Base-by-base conservation (phyloP, 2,329 filamentous ascomycete species). In the Hymenoscyphus salicellus region DNA sequence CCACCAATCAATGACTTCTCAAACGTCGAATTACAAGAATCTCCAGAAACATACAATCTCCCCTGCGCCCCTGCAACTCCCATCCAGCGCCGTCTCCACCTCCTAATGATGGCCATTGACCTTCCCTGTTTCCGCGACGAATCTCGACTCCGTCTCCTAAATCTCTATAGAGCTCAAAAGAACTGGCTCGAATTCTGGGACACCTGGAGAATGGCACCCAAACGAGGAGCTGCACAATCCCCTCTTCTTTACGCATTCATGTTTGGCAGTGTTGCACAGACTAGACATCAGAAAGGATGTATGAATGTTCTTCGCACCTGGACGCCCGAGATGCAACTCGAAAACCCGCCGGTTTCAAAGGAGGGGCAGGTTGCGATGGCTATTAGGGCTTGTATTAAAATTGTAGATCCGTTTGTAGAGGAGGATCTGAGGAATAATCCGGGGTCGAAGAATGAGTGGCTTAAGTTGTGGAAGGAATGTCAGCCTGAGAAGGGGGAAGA, bases 141-240 rank as follows among this genome's bases (percentile, higher is more conserved):
- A 3, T 74, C 78, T 58, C 73, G 79, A 10, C 72, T 77, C 55
- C 75, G 75, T 20, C 75, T 86, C 41, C 76, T 86, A 76, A 69
- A 74, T 2, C 77, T 79, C 1, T 83, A 86, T 67, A 79, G 83
- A 5, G 68, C 70, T 23, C 79, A 79, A 65, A 71, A 73, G 20
- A 77, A 86, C 68, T 88, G 85, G 81, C 74, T 80, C 17, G 77
- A 78, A 5, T 86, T 90, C 71, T 89, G 86, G 86, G 79, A 84
- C 23, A 72, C 81, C 10, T 91, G 88, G 80, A 81, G 82, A 62
- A 79, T 81, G 63, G 81, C 85, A 3, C 77, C 86, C 16, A 79
- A 82, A 49, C 81, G 82, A 69, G 76, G 80, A 46, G 72, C 75
- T 8, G 70, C 79, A 1, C 83, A 88, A 23, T 81, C 83, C 0